Conservation (phyloP, 345 rosid genomes). For the Gossypioides kirkii region DNA sequence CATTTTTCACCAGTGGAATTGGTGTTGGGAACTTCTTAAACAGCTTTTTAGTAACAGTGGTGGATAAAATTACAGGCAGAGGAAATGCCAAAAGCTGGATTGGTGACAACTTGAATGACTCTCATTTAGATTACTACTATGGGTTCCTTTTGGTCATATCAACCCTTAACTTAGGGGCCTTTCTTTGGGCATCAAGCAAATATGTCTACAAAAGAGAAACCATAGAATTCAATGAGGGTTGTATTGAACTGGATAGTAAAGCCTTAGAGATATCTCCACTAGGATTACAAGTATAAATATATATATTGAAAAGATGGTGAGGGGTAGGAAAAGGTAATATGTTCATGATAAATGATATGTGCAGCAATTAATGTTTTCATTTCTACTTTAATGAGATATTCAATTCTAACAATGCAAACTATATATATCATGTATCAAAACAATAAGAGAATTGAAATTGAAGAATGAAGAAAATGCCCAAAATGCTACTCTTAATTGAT, state of each 20-base stretch:
- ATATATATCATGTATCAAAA: neutral
- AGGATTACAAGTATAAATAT: constrained; percentile 39
- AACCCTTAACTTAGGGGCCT: constrained; percentile 51
- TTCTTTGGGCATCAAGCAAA: constrained; percentile 63
- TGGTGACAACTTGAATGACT: constrained; percentile 71
- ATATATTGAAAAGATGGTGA: neutral
- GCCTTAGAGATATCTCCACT: constrained; percentile 54
- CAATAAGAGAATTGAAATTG: neutral
- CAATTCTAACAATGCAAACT: neutral
- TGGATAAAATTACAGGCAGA: constrained; percentile 51
- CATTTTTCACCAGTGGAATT: constrained; percentile 83
- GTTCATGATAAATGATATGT: neutral
- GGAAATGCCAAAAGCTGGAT: constrained; percentile 75
- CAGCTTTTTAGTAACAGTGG: constrained; percentile 71
- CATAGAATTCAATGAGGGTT: constrained; percentile 33
- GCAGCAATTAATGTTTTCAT: neutral
- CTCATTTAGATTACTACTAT: constrained; percentile 77
- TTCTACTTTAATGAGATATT: neutral
- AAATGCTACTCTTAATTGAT: neutral
- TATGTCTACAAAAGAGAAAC: constrained; percentile 67
- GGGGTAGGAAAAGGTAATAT: neutral
- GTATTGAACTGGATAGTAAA: constrained; percentile 46
- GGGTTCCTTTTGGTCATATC: constrained; percentile 70
- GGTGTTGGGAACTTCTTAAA: constrained; percentile 85
- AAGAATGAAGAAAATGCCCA: neutral